Evolutionary conservation across 306 rosid species (phyloP).

Genomic region (Myrica gale): DNA sequence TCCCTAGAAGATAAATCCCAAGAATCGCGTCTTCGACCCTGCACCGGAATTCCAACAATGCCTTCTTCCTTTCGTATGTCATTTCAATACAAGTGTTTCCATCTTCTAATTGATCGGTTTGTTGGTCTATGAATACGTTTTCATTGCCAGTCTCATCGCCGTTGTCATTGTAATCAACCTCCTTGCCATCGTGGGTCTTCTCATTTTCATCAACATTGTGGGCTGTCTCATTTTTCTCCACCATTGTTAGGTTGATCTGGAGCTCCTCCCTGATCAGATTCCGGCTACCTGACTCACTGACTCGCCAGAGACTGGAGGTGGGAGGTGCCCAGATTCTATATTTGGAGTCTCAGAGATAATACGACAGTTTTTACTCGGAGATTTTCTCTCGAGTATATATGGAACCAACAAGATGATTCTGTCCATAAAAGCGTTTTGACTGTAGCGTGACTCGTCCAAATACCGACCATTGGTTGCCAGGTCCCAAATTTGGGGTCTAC

Average conservation of each 20-base stretch:
- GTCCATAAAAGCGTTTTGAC: constrained; percentile 4
- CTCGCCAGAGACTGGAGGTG: constrained; percentile 22
- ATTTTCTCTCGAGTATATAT: background rate
- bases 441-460: background rate
- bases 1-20: constrained; percentile 54
- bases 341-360: background rate
- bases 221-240: constrained; percentile 13
- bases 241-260: constrained; percentile 25
- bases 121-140: constrained; percentile 15
- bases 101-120: constrained; percentile 22
- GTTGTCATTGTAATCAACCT: background rate
- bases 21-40: constrained; percentile 63
- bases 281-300: constrained; percentile 21
- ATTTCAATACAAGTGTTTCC: constrained; percentile 23
- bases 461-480: constrained; percentile 30
- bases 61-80: constrained; percentile 46
- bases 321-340: constrained; percentile 9
- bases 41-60: constrained; percentile 63
- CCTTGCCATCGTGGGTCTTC: constrained; percentile 13
- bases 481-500: constrained; percentile 45
- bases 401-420: background rate
- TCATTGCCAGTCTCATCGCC: background rate
- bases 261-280: constrained; percentile 24
- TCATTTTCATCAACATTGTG: constrained; percentile 26
- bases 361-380: background rate